phyloP scores from a whole-genome alignment of 2,329 filamentous ascomycete genomes.

The Diaporthe vexans region DNA sequence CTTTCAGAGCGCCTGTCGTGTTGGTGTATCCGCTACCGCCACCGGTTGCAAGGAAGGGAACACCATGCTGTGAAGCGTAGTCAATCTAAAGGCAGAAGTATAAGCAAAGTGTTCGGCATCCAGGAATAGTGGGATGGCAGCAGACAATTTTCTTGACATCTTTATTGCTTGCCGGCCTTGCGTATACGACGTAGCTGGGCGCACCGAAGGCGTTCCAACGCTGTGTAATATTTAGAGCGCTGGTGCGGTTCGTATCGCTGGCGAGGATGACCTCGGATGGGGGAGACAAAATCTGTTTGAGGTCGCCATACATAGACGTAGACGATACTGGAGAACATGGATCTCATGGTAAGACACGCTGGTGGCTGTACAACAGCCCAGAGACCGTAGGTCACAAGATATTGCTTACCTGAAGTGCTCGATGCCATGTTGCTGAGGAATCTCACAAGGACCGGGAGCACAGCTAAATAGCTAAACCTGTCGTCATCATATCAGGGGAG shows the following conservation, averaged over 20 bases:
- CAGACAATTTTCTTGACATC: background rate
- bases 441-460: too few species aligned
- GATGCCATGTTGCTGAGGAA: too few species aligned
- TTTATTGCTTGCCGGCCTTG: background rate
- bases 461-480: too few species aligned
- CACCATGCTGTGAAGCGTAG: background rate
- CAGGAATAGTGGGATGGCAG: background rate
- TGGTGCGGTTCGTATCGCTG: background rate
- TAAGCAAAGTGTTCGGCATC: background rate
- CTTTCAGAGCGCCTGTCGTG: slow-evolving; percentile 4
- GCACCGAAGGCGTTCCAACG: background rate
- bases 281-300: background rate
- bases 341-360: background rate
- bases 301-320: background rate
- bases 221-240: slow-evolving; percentile 6
- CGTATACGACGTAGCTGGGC: background rate
- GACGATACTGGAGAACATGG: background rate
- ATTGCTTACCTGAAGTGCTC: too few species aligned
- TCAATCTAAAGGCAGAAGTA: background rate
- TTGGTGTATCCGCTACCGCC: slow-evolving; percentile 4
- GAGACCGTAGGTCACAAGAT: too few species aligned
- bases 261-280: slow-evolving; percentile 1
- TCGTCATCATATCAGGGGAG: too few species aligned
- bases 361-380: too few species aligned
- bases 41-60: background rate